Evolutionary conservation across 192 early-diverging fungal species (phyloP).

Genomic region (Coemansia erecta): DNA sequence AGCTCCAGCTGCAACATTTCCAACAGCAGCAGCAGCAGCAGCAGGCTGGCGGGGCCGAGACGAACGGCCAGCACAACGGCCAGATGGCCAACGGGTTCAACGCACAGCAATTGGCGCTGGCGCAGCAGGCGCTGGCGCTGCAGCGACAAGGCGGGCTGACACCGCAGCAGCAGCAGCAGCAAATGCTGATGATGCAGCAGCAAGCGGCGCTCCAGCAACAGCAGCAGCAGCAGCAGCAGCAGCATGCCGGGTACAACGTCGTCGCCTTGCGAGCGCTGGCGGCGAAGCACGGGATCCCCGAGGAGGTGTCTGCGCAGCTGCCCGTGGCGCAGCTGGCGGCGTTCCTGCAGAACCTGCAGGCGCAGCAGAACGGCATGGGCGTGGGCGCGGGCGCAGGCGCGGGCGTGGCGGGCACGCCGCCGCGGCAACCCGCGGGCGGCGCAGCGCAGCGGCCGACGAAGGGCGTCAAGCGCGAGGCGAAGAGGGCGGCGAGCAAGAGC

Average conservation of each 20-base stretch:
- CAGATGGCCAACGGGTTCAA: not conserved
- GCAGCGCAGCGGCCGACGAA: conserved; percentile 13
- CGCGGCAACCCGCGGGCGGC: conserved; percentile 22
- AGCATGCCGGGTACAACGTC: conserved; percentile 6
- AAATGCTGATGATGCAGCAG: conserved; percentile 6
- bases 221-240: conserved; percentile 2
- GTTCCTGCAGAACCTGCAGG: conserved; percentile 34
- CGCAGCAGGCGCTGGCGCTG: conserved; percentile 15
- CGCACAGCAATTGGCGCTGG: conserved; percentile 1
- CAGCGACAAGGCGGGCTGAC: conserved; percentile 17
- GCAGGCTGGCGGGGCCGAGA: not conserved
- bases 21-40: conserved; percentile 18
- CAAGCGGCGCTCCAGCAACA: conserved; percentile 12
- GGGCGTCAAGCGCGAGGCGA: conserved; percentile 27
- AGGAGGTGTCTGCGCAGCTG: conserved; percentile 18
- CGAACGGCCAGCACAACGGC: not conserved
- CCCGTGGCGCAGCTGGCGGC: conserved; percentile 30
- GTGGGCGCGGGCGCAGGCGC: conserved; percentile 2
- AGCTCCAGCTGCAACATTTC: conserved; percentile 2
- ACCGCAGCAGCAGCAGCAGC: conserved; percentile 29
- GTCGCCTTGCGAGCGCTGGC: conserved; percentile 31
- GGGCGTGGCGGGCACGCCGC: conserved; percentile 19
- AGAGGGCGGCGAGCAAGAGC: conserved; percentile 13
- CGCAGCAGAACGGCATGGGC: conserved; percentile 20
- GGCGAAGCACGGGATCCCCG: conserved; percentile 29